A percentile compares a stretch with the other conserved stretches of the same genome.
Conservation (phyloP, 495 filamentous ascomycete genomes). For the Choiromyces venosus region DNA sequence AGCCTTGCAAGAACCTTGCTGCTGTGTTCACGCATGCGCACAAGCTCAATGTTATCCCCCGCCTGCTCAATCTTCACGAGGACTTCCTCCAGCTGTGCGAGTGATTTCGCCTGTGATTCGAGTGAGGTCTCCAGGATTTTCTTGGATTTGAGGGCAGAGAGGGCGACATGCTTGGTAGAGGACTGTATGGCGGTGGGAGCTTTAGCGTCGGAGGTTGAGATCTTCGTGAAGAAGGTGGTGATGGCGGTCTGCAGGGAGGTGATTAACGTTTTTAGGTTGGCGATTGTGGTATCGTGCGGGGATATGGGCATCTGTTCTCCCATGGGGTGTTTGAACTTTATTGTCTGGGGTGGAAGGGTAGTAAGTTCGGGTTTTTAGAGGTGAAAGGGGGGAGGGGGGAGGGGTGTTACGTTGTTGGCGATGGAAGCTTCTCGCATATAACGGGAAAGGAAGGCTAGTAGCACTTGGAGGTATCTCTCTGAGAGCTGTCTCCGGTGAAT, state of each 20-base stretch:
- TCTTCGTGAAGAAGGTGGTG: conserved; percentile 53
- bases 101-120: conserved; percentile 59
- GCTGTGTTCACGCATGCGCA: conserved; percentile 73
- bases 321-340: conserved; percentile 61
- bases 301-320: conserved; percentile 45
- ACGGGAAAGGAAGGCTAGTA: conserved; percentile 64
- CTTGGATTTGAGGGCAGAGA: conserved; percentile 71
- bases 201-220: conserved; percentile 49
- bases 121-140: conserved; percentile 71
- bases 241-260: conserved; percentile 50
- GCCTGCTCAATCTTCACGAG: conserved; percentile 77
- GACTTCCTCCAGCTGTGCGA: conserved; percentile 74
- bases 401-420: conserved; percentile 59
- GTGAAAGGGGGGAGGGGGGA: neutral
- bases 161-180: conserved; percentile 67
- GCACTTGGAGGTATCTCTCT: conserved; percentile 59
- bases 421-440: conserved; percentile 60
- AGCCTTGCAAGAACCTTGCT: conserved; percentile 62
- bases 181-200: conserved; percentile 62
- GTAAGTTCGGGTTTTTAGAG: too few relatives aligned
- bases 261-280: conserved; percentile 64
- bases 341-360: conserved; percentile 53
- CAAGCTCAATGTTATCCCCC: conserved; percentile 69
- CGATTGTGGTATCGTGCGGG: conserved; percentile 71
- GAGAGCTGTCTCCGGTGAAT: conserved; percentile 54